A percentile compares a stretch with the other conserved stretches of the same genome.
Evolutionary conservation across 106 monocot genomes (phyloP).

Genomic region (Xerophyta viscosa): DNA sequence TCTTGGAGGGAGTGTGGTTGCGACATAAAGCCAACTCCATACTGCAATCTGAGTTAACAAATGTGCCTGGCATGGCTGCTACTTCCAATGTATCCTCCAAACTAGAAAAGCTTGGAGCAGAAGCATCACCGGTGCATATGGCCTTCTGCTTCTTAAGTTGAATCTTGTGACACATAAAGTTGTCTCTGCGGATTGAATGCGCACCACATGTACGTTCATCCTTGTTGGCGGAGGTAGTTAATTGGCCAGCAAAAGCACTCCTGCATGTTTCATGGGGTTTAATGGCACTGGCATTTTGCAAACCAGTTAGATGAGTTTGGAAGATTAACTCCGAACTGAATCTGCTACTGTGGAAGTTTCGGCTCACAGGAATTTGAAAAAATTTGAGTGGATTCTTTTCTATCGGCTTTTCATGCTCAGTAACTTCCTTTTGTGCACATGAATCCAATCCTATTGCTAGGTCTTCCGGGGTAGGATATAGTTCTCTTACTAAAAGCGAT

Average conservation of each 20-base stretch:
- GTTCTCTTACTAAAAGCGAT: constrained; percentile 42
- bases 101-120: neutral
- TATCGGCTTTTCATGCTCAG: neutral
- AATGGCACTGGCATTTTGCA: constrained; percentile 5
- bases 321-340: constrained; percentile 12
- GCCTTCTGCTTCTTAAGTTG: constrained; percentile 4
- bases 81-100: constrained; percentile 25
- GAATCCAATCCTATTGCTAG: neutral
- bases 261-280: constrained; percentile 9
- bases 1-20: neutral
- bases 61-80: constrained; percentile 18
- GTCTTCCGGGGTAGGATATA: constrained; percentile 4
- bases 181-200: neutral
- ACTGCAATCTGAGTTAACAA: constrained; percentile 29
- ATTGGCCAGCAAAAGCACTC: neutral
- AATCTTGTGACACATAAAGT: neutral
- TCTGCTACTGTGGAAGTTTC: neutral
- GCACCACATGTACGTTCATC: neutral
- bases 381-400: neutral
- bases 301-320: constrained; percentile 7
- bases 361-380: neutral
- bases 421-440: constrained; percentile 2
- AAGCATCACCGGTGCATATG: constrained; percentile 3
- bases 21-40: constrained; percentile 28
- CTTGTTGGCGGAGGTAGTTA: neutral